Evolutionary conservation across 164 flowering plant species (phyloP).

Genomic region (Santalum album): DNA sequence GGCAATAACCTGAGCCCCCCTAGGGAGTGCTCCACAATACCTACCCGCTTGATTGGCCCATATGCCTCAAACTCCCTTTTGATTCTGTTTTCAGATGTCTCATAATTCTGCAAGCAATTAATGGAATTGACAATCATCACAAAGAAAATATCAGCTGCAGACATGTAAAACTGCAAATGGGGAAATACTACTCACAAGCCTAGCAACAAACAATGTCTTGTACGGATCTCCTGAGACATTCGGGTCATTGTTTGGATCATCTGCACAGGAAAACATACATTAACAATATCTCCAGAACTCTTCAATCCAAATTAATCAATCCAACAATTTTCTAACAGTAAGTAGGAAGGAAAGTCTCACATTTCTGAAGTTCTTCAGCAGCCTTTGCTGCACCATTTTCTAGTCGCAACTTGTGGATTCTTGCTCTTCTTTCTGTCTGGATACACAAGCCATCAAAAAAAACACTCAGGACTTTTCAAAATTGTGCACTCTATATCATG

Average conservation of each 20-base stretch:
- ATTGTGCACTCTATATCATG: too few relatives aligned
- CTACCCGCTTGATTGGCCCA: conserved; percentile 99
- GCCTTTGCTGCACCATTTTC: conserved; percentile 88
- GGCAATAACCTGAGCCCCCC: conserved; percentile 42
- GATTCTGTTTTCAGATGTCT: conserved; percentile 85
- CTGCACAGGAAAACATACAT: conserved; percentile 36
- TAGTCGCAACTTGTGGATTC: conserved; percentile 68
- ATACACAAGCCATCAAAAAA: not conserved
- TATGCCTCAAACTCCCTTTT: conserved; percentile 99
- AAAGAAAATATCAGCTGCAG: too few relatives aligned
- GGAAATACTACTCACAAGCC: conserved; percentile 95
- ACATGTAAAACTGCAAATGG: too few relatives aligned
- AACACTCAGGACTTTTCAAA: too few relatives aligned
- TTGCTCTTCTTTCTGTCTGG: conserved; percentile 67
- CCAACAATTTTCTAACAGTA: not conserved
- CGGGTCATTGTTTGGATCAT: conserved; percentile 81
- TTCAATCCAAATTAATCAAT: too few relatives aligned
- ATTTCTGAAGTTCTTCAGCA: conserved; percentile 86
- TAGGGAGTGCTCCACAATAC: too few relatives aligned
- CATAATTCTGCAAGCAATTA: conserved; percentile 76
- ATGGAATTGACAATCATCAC: too few relatives aligned
- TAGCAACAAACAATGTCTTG: conserved; percentile 91
- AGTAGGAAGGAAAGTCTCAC: conserved; percentile 24
- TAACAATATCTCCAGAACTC: not conserved
- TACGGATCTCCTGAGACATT: conserved; percentile 91